These are phyloP conservation scores for Trichosporon ovoides DNA, from an alignment of 1,284 basidiomycete species.

Conservation along the genomic window DNA sequence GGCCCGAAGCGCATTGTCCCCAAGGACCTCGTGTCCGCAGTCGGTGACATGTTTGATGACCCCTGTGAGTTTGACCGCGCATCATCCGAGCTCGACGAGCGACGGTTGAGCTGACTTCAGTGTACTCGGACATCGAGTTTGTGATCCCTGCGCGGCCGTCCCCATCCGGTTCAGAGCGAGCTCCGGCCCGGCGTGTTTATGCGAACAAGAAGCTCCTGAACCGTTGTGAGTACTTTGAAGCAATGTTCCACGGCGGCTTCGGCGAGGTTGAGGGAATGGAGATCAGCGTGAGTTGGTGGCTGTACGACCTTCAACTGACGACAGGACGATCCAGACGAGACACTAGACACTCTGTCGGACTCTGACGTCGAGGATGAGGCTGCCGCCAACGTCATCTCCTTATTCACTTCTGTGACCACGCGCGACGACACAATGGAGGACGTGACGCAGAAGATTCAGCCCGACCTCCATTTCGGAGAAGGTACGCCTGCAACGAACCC, in stretches of 20 bases:
- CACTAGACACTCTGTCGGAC: conserved; percentile 37
- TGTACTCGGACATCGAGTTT: conserved; percentile 77
- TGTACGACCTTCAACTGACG: conserved; percentile 10
- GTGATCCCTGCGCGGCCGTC: conserved; percentile 53
- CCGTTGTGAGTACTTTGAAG: conserved; percentile 68
- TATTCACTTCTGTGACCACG: conserved; percentile 5
- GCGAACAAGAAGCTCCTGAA: conserved; percentile 65
- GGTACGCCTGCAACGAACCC: neutral
- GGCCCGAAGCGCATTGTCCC: conserved; percentile 43
- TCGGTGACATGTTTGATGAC: conserved; percentile 71
- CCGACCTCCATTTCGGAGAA: neutral
- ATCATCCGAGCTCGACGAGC: too few species aligned
- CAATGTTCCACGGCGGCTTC: conserved; percentile 46
- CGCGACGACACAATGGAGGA: neutral
- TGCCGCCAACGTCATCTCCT: conserved; percentile 8
- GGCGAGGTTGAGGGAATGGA: conserved; percentile 33
- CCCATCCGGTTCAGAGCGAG: neutral
- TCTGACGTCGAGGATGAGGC: conserved; percentile 47
- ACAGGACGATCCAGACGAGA: conserved; percentile 29
- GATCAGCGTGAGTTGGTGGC: conserved; percentile 24
- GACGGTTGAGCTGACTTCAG: conserved; percentile 36
- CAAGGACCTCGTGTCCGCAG: conserved; percentile 51
- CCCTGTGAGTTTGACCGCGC: conserved; percentile 49
- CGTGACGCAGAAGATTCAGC: neutral
- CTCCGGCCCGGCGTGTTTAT: conserved; percentile 31